A percentile compares a stretch with the other conserved stretches of the same genome.
Evolutionary conservation across 352 stramenopile species (phyloP).

Genomic region (Hyphochytrium catenoides): DNA sequence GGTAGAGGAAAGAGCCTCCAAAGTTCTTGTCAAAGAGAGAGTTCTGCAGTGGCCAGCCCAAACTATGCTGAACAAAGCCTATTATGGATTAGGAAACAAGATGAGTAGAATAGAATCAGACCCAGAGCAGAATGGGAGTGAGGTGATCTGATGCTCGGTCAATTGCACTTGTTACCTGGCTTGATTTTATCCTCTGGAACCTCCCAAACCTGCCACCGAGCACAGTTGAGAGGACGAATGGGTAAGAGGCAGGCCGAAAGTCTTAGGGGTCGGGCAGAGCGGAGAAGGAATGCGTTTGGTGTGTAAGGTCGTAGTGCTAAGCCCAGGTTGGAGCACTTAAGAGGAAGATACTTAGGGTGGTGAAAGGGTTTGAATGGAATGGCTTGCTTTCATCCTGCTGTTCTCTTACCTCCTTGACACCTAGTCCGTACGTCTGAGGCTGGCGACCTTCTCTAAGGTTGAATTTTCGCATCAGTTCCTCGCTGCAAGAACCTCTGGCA

Average conservation of each 20-base stretch:
- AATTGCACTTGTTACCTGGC: constrained; percentile 26
- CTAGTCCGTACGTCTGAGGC: constrained; percentile 92
- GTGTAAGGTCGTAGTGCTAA: too few relatives aligned
- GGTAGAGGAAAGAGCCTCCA: constrained; percentile 96
- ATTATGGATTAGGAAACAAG: constrained; percentile 4
- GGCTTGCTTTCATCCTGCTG: too few relatives aligned
- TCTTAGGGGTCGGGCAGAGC: too few relatives aligned
- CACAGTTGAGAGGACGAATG: too few relatives aligned
- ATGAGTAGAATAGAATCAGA: constrained; percentile 1
- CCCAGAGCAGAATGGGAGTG: neutral
- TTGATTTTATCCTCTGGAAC: constrained; percentile 78
- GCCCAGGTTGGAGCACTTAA: too few relatives aligned
- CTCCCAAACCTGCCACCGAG: too few relatives aligned
- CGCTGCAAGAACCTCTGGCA: constrained; percentile 84
- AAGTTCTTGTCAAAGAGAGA: constrained; percentile 78
- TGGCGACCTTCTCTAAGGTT: constrained; percentile 67
- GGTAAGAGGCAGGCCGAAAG: too few relatives aligned
- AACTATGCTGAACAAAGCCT: constrained; percentile 89
- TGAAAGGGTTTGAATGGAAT: too few relatives aligned
- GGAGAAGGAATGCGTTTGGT: too few relatives aligned
- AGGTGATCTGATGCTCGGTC: neutral
- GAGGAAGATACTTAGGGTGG: too few relatives aligned
- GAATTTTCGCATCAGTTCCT: constrained; percentile 90
- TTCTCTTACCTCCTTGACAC: constrained; percentile 93
- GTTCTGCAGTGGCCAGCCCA: constrained; percentile 90